A percentile compares a stretch with the other conserved stretches of the same genome.
Evolutionary conservation across 148 eudicot species (phyloP).

Genomic region (Selenicereus undatus): DNA sequence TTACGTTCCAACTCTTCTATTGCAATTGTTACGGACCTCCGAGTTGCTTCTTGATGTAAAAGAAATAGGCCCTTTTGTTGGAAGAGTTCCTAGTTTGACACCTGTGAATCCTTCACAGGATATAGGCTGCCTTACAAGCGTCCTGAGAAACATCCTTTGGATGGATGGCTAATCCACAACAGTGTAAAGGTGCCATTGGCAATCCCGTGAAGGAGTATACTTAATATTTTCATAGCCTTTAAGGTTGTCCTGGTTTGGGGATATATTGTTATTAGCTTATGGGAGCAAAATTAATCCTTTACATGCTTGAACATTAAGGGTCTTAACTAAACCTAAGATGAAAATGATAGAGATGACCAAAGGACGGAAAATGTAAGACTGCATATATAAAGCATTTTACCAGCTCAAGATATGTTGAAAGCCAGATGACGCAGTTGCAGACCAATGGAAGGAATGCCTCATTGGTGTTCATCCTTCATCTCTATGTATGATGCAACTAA

Average conservation of each 20-base stretch:
- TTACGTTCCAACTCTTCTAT: constrained; percentile 96
- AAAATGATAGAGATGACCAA: not conserved
- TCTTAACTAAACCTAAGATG: not conserved
- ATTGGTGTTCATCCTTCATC: constrained; percentile 95
- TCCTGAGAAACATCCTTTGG: constrained; percentile 86
- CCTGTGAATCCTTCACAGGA: constrained; percentile 71
- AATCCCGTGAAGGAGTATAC: constrained; percentile 88
- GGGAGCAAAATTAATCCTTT: not conserved
- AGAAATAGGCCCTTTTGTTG: constrained; percentile 45
- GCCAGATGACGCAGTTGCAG: constrained; percentile 77
- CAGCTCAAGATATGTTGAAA: constrained; percentile 90
- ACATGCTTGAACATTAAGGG: not conserved
- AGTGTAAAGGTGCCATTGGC: constrained; percentile 92
- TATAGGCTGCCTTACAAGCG: constrained; percentile 80
- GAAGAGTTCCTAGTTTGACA: constrained; percentile 41
- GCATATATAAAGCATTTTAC: constrained; percentile 30
- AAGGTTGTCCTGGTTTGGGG: constrained; percentile 74
- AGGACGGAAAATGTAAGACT: not conserved
- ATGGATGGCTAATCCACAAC: constrained; percentile 71
- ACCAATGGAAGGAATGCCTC: constrained; percentile 96
- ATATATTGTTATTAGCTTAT: constrained; percentile 13
- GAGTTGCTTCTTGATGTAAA: constrained; percentile 82
- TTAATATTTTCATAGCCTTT: constrained; percentile 66
- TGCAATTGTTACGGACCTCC: constrained; percentile 84
- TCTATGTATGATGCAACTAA: constrained; percentile 95